These are phyloP conservation scores for Lachnellula cervina DNA, from an alignment of 2,329 filamentous ascomycete species.

Conservation along the genomic window DNA sequence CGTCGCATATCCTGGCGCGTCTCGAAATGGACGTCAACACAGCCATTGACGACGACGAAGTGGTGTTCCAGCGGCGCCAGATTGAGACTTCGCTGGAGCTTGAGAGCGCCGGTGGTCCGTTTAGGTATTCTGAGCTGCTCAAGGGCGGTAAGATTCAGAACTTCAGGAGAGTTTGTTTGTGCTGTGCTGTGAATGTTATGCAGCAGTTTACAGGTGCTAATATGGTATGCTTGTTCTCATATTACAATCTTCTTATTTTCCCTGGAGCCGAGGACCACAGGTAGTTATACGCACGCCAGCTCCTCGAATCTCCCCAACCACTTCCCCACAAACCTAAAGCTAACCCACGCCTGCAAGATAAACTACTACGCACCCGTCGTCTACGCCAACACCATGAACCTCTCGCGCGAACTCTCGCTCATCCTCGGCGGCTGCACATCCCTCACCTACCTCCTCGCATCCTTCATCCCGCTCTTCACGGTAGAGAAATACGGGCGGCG, in stretches of 20 bases:
- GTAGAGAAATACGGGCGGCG: slow-evolving; percentile 79
- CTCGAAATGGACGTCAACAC: slow-evolving; percentile 18
- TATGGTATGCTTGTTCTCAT: neutral
- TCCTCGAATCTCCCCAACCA: neutral
- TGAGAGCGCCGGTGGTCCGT: slow-evolving; percentile 25
- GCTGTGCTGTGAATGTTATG: slow-evolving; percentile 8
- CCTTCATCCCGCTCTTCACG: slow-evolving; percentile 75
- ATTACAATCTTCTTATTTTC: too few species aligned
- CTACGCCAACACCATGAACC: slow-evolving; percentile 55
- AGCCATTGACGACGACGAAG: slow-evolving; percentile 18
- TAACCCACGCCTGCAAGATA: slow-evolving; percentile 12
- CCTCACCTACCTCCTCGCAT: slow-evolving; percentile 57
- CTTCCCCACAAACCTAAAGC: slow-evolving; percentile 1
- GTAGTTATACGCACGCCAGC: neutral
- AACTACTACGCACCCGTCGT: slow-evolving; percentile 41
- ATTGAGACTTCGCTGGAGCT: slow-evolving; percentile 33
- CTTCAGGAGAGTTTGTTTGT: slow-evolving; percentile 14
- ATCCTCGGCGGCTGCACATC: slow-evolving; percentile 28
- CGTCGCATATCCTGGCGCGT: slow-evolving; percentile 26
- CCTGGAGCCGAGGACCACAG: too few species aligned
- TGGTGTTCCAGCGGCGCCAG: slow-evolving; percentile 27
- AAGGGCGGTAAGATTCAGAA: slow-evolving; percentile 17
- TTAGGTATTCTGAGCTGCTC: slow-evolving; percentile 20
- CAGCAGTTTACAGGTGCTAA: slow-evolving; percentile 30
- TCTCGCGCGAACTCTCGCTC: slow-evolving; percentile 43